phyloP scores from a whole-genome alignment of 148 eudicot species.

The Vaccinium corymbosum region DNA sequence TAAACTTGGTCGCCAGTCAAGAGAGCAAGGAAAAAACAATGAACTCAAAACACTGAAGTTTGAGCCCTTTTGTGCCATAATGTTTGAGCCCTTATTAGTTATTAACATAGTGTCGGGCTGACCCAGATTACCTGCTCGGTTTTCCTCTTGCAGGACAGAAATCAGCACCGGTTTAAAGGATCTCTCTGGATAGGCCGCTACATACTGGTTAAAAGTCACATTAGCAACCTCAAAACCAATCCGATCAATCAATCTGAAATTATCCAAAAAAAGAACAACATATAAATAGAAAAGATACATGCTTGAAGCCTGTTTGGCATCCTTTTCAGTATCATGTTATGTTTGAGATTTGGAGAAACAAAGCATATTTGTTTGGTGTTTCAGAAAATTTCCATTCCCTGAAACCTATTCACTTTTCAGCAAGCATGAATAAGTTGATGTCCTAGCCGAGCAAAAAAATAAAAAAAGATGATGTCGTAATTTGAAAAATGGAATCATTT shows the following conservation, averaged over 20 bases:
- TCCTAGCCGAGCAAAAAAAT: neutral
- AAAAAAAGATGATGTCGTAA: neutral
- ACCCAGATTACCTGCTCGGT: constrained; percentile 18
- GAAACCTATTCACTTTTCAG: neutral
- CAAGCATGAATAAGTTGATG: neutral
- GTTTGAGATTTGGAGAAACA: neutral
- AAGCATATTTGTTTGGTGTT: no score
- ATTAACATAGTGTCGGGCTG: neutral
- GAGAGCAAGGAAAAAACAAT: neutral
- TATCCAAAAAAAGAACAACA: neutral
- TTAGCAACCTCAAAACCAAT: constrained; percentile 18
- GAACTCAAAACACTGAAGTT: neutral
- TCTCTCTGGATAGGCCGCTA: constrained; percentile 19
- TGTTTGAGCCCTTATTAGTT: neutral
- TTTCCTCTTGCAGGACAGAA: constrained; percentile 15
- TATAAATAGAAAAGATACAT: neutral
- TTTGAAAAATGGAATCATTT: constrained; percentile 4
- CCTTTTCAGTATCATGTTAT: neutral
- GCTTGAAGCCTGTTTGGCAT: neutral
- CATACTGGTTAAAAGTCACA: neutral
- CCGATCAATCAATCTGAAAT: constrained; percentile 25
- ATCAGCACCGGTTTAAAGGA: constrained; percentile 21
- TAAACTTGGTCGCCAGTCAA: neutral
- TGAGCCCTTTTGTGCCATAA: neutral
- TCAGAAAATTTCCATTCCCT: no score